Evolutionary conservation across 1,284 basidiomycete genomes (phyloP), one percentile per base, ranked within the genome.

Genomic region (Rhodotorula sp.): DNA sequence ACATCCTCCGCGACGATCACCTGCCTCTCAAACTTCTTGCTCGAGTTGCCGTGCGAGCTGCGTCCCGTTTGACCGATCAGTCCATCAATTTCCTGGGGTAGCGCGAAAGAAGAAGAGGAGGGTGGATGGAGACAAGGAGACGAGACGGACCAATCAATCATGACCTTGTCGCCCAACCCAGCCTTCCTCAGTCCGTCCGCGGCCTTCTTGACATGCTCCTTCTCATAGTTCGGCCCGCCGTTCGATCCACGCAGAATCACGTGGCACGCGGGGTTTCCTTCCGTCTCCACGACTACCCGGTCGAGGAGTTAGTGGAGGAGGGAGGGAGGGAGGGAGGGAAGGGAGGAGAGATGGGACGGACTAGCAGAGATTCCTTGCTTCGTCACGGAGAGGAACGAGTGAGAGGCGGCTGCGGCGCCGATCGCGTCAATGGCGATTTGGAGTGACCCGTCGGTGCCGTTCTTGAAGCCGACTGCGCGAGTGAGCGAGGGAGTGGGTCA

Each of bases 381-480:
- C 29, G 92, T 93, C 49, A 96, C 92, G 73, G 88, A 90, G 24
- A 97, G 84, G 87, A 97, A 97, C 70, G 92, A 90, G 81, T 97
- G 94, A 5, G 90, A 90, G 62, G 86, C 85, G 67, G 86, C 86
- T 20, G 94, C 92, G 44, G 93, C 90, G 57, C 92, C 87, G 81
- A 93, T 95, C 3, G 94, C 94, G 81, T 96, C 93, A 63, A 96
- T 71, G 19, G 77, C 75, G 58, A 78, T 71, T 54, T 71, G 68
- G 57, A 70, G 62, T 15, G 62, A 71, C 48, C 84, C 84, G 77
- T 85, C 84, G 73, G 79, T 83, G 68, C 71, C 85, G 77, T 86
- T 86, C 79, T 87, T 86, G 83, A 86, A 86, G n/a, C 86, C 86
- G 34, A 94, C 55, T 56, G 36, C 20, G 55, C 0, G 55, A 4